Evolutionary conservation across 306 rosid species (phyloP), one percentile per base, ranked within the genome.

Genomic region (Aeschynomene evenia): DNA sequence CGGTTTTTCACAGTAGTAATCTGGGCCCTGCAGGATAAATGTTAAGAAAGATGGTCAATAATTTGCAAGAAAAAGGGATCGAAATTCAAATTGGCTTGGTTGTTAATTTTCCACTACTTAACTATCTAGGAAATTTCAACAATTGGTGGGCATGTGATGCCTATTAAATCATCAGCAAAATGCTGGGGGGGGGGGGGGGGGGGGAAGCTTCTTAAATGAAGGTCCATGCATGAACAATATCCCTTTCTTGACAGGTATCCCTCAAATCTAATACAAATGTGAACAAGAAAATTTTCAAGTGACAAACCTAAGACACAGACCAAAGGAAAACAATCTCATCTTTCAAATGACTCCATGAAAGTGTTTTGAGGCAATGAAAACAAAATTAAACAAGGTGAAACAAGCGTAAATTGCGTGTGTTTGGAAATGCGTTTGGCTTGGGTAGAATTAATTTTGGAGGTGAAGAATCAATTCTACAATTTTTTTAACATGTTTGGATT

Each of bases 1-100:
- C 6, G 77, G 73, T 76, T 80, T 87, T 68, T 75, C 63, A 18
- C 20, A 31, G 40, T 70, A 22, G 72, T 78, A 74, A 52, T 74
- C 75, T 1, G 73, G 63, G 26, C 22, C 81, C 86, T 82, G 86
- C 81, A 54, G 52, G 11, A 61, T 20, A 5, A 54, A 43, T 63
- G 33, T 55, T 23, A 60, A 45, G 51, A 51, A 7, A 42, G 63
- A 14, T 61, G 50, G 22, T 81, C 54, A 34, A 26, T 48, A 46
- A 24, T 57, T 50, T 42, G 21, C 18, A 1, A 59, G 7, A 2
- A 24, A 22, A 59, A 19, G 1, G 58, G 51, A 60, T 61, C 70
- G n/a, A 62, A 15, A 73, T 49, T 69, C 54, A 14, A 62, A 20
- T 22, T 72, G 74, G 59, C 22, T 49, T 28, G 51, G 52, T 4